Base-by-base conservation (phyloP, 2,329 filamentous ascomycete species). In the Trichoderma brevicompactum region DNA sequence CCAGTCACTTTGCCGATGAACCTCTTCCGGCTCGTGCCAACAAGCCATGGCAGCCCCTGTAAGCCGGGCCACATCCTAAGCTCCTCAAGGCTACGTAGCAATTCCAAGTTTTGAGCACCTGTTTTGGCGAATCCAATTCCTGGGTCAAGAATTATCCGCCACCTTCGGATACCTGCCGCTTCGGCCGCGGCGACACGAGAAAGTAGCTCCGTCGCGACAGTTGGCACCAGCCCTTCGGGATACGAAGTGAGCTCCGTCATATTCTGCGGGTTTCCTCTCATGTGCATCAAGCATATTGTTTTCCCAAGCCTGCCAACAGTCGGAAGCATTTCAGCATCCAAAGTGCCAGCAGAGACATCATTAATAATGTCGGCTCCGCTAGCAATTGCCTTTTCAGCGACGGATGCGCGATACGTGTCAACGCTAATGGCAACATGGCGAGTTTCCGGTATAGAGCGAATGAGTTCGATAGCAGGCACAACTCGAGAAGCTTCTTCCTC, bases 121-220 rank as follows among this genome's bases (percentile, higher is more conserved):
- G 87, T 89, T 80, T 99, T 99, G 64, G 95, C 93, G 74, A 99
- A 99, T 0, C 95, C 95, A 38, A 99, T 86, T 0, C 95, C 95
- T 0, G 95, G 95, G 75, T 99, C 95, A 1, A 98, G 86, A 40
- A 98, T 88, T 69, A 99, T 96, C 69, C 94, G 91, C 95, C 95
- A 99, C 55, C 94, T 89, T 4, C 92, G 85, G 49, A 99, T 86
- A 0, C 95, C 95, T 0, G 92, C 93, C 13, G 81, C 83, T 76
- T 96, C 84, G 23, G 95, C 95, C 2, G 87, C 91, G 0, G 80
- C 80, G 5, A 98, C 85, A 15, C 94, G 89, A 8, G 79, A 82
- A 2, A 84, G 79, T 5, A 97, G 85, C 77, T 96, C 94, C 1
- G 74, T 71, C 6, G 84, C 86, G 3, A 97, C 82, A 9, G 85